Evolutionary conservation across 2,329 filamentous ascomycete genomes (phyloP), one percentile per base, ranked within the genome.

Genomic region (Aspergillus arachidicola): DNA sequence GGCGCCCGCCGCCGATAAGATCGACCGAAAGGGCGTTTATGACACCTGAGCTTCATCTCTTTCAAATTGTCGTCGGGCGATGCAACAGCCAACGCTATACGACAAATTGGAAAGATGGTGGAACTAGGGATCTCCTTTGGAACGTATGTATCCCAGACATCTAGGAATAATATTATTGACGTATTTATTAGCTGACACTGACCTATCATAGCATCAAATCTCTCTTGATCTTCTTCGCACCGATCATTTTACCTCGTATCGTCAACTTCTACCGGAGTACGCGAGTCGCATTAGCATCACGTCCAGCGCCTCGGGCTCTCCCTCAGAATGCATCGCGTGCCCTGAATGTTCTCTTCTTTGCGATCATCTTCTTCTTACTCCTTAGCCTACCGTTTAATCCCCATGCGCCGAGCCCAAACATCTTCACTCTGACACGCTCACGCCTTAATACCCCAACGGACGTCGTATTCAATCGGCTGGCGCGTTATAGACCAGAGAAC

Each of bases 391-490:
- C 92, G 0, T 89, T 93, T 72, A 82, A 86, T 6, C 90, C 91
- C 5, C 71, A 75, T 67, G 72, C 79, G 28, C 73, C 76, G 46
- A 60, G 69, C 30, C 65, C 71, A 34, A 97, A 97, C 79, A 82
- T 98, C 76, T 97, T 98, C 83, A 74, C 78, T 34, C 78, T 83
- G 21, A 97, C 94, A 1, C 84, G 88, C 61, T 95, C 92, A 57
- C 91, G 94, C 38, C 87, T 98, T 21, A 91, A 93, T 72, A 94
- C 91, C 48, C 89, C 93, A n/a, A 89, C 87, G 48, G 91, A 94
- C 73, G 89, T 96, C 38, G 85, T 98, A 64, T 95, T 97, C 78
- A 87, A 86, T 63, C 91, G 94, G 19, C 84, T 98, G 11, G 78
- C 82, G 1, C 72, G 76, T 6, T 61, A 74, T 43, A 79, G 79